phyloP scores from a whole-genome alignment of 176 grass and related monocot species.

The Rhynchospora tenuis region DNA sequence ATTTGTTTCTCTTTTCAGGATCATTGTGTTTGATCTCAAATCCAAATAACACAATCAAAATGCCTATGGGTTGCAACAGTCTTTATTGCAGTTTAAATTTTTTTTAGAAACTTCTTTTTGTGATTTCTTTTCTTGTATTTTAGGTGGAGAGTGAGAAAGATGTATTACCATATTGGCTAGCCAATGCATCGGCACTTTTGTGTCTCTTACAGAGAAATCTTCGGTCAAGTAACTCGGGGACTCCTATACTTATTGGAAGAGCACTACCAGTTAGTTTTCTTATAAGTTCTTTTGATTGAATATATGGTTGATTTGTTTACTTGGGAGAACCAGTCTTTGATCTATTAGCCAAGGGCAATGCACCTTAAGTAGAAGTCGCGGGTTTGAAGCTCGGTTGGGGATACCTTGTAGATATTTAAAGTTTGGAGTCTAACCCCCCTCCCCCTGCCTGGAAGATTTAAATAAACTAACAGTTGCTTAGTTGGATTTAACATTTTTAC shows the following conservation, averaged over 20 bases:
- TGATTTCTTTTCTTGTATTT: constrained; percentile 26
- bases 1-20: not conserved
- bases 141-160: constrained; percentile 71
- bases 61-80: not conserved
- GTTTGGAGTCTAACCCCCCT: not conserved
- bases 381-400: not conserved
- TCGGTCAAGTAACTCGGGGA: constrained; percentile 52
- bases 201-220: constrained; percentile 85
- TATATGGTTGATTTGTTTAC: not conserved
- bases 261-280: constrained; percentile 41
- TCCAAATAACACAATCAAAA: not conserved
- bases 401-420: constrained; percentile 15
- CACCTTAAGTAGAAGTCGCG: not conserved
- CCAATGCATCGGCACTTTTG: constrained; percentile 77
- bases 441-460: not conserved
- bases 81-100: not conserved
- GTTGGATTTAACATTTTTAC: constrained; percentile 2
- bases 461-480: not conserved
- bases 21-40: not conserved
- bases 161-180: constrained; percentile 79
- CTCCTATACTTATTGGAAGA: constrained; percentile 50
- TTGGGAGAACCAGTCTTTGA: not conserved
- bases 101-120: constrained; percentile 4
- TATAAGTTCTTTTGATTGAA: constrained; percentile 6
- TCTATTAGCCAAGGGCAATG: not conserved